Conservation (phyloP, 2,329 filamentous ascomycete species). For the Sclerotinia spermophila region DNA sequence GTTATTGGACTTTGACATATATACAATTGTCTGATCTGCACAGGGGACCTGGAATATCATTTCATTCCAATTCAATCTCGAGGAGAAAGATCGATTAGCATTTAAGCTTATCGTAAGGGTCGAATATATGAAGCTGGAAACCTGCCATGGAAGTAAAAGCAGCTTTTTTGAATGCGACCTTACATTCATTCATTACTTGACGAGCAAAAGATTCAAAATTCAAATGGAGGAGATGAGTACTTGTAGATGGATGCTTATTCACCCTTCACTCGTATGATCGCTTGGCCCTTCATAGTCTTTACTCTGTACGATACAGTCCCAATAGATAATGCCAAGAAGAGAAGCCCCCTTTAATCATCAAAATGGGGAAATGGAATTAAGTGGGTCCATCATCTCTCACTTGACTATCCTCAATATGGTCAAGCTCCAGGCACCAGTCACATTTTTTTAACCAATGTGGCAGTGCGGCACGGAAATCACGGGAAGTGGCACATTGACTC, state of each 20-base stretch:
- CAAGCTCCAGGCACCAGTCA: slow-evolving; percentile 5
- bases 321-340: neutral
- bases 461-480: neutral
- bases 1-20: neutral
- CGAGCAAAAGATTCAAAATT: too few relatives aligned
- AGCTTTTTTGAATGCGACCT: neutral
- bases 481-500: neutral
- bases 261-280: neutral
- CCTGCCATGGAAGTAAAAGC: neutral
- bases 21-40: neutral
- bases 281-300: neutral
- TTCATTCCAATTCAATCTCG: neutral
- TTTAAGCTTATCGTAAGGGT: neutral
- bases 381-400: neutral
- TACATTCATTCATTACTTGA: too few relatives aligned
- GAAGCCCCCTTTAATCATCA: neutral
- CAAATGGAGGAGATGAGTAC: neutral
- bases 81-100: neutral
- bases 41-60: neutral
- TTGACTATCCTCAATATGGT: neutral
- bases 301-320: neutral
- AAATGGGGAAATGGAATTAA: neutral
- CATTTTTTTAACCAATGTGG: neutral
- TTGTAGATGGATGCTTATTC: neutral
- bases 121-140: neutral